Base-by-base conservation (phyloP, 768 basidiomycete species). In the Amanita rubescens region DNA sequence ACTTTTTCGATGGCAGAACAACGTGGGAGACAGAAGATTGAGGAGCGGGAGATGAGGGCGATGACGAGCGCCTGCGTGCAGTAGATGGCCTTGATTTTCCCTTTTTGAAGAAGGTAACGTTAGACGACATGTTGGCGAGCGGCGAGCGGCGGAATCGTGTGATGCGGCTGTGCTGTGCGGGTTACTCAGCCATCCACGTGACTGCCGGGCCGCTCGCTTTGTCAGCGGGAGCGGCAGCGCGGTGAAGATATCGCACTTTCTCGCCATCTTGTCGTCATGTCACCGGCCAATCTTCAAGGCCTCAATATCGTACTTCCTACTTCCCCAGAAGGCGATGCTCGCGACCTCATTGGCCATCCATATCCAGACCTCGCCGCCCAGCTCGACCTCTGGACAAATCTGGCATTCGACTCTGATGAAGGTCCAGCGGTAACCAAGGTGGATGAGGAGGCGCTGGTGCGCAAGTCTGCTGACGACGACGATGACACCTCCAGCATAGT, bases 101-200 rank as follows among this genome's bases (percentile, higher is more conserved):
- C 61, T 76, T 77, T 71, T 88, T 95, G 72, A 95, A 91, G 71
- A 96, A 94, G 3, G 90, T 84, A 0, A 95, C 90, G 44, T 75
- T 80, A 12, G 46, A 25, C 11, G 46, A 30, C 48, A 53, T 53
- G 3, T 7, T 7, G 43, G 49, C 22, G 11, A 11, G 37, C 19
- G 8, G 43, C 24, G n/a, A 24, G 7, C 14, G 43, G 14, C 2
- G n/a, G n/a, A n/a, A n/a, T n/a, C n/a, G n/a, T 15, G 3, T 30
- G 27, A 45, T 11, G 10, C 43, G n/a, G n/a, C n/a, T n/a, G n/a
- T n/a, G n/a, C n/a, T n/a, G n/a, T n/a, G 27, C 22, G 35, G 24
- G 49, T 8, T 50, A 22, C 20, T 51, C 34, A 51, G 22, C 49
- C 11, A 15, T 7, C 30, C 44, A 46, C 17, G n/a, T 46, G 44